Evolutionary conservation across 139 green algal species (phyloP), one percentile per base, ranked within the genome.

Genomic region (Micromonas pusilla): DNA sequence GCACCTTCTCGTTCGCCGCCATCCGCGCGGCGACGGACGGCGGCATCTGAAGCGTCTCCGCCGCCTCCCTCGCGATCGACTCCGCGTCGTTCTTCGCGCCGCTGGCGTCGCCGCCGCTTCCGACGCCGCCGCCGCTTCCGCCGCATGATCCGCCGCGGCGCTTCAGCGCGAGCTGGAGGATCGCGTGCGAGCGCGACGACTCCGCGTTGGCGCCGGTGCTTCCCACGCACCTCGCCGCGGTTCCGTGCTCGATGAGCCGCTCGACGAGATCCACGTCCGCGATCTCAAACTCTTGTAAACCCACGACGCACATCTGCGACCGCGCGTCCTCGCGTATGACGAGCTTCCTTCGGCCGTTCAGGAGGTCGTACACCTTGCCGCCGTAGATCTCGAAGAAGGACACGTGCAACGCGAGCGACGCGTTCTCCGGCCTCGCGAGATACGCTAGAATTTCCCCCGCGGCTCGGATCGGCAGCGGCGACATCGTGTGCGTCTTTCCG

Each of bases 401-500:
- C 2, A 96, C 85, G 72, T 83, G 91, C 28, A 96, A 83, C 37
- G 77, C 80, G 19, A 91, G 60, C 45, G 83, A 77, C n/a, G 73
- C 34, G 78, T 91, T 86, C 75, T 92, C 67, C 2, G 76, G 76
- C 28, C 73, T 26, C 3, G 81, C 73, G 76, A 97, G 84, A 68
- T 87, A 83, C 33, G 32, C 21, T 38, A 98, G 87, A 26, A 98
- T 94, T 84, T 97, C 94, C 20, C 84, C 72, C 0, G 91, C 90
- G 1, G 95, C 91, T 2, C 93, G 89, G 52, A 94, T 86, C 13
- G 95, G 95, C 79, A 99, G 84, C 19, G 95, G 95, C 54, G 86
- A 80, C 93, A 97, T 97, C 3, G 95, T 99, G 88, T 93, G 93
- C 2, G 95, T 99, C 85, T 99, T 99, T 33, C 94, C 94, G 54